These are phyloP conservation scores for Plasmodium cynomolgi DNA, from an alignment of 169 alveolate genomes.

Conservation along the genomic window DNA sequence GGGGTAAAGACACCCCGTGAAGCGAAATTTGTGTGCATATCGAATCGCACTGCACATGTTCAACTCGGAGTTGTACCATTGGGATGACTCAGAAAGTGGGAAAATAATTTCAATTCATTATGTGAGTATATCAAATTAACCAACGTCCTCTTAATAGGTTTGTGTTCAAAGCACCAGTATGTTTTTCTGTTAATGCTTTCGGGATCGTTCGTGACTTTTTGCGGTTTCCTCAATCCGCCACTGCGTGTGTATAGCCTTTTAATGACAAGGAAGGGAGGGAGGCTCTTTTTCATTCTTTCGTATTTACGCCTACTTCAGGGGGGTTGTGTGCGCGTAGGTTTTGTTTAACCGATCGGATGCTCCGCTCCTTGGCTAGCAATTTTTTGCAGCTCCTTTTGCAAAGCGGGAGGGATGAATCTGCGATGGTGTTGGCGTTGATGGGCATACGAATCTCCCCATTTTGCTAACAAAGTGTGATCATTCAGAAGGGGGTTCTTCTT, in stretches of 20 bases:
- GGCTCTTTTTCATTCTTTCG: constrained; percentile 31
- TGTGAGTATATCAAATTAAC: constrained; percentile 75
- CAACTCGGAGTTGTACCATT: constrained; percentile 11
- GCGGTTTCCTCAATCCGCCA: constrained; percentile 75
- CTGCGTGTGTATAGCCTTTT: constrained; percentile 68
- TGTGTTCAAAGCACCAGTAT: constrained; percentile 86
- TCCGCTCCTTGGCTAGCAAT: background rate
- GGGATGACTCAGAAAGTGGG: constrained; percentile 48
- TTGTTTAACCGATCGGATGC: background rate
- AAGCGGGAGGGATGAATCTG: background rate
- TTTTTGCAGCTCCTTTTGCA: background rate
- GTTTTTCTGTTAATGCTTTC: constrained; percentile 82
- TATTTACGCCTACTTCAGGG: background rate
- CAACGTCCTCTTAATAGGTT: constrained; percentile 79
- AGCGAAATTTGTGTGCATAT: background rate
- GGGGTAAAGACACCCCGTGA: background rate
- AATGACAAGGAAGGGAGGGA: constrained; percentile 4
- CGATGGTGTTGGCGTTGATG: background rate
- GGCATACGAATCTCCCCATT: background rate
- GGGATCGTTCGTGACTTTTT: constrained; percentile 82
- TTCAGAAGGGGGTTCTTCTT: background rate
- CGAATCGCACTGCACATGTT: background rate
- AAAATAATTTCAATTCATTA: constrained; percentile 57
- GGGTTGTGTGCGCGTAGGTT: background rate
- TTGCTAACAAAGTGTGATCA: background rate